phyloP scores from a whole-genome alignment of 768 basidiomycete genomes.

The Tremella yokohamensis region DNA sequence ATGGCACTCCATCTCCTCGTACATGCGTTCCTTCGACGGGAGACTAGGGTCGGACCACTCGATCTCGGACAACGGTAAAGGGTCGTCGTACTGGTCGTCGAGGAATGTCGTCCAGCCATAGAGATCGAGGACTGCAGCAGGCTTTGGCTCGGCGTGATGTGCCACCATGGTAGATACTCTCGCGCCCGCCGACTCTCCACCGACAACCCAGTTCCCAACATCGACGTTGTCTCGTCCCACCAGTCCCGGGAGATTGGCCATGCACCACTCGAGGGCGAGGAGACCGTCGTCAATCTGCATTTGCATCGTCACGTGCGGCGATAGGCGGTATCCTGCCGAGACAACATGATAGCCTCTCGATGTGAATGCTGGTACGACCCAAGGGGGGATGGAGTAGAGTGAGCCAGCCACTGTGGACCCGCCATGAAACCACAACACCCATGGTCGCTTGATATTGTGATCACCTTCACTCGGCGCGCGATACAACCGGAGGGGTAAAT shows the following conservation, averaged over 20 bases:
- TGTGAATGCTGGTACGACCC: neutral
- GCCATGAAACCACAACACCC: slow-evolving; percentile 3
- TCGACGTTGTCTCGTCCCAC: neutral
- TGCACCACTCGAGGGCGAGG: slow-evolving; percentile 6
- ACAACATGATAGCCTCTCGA: slow-evolving; percentile 8
- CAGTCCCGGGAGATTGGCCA: neutral
- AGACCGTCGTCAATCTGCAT: slow-evolving; percentile 4
- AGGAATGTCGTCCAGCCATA: slow-evolving; percentile 5
- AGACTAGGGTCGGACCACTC: too few relatives aligned
- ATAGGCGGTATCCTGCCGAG: slow-evolving; percentile 6
- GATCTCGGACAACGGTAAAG: too few relatives aligned
- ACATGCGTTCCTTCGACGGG: too few relatives aligned
- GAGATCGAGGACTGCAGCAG: neutral
- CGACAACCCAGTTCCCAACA: slow-evolving; percentile 1
- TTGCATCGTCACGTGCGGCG: slow-evolving; percentile 7
- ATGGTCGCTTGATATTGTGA: neutral
- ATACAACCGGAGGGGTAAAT: neutral
- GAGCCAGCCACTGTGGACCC: slow-evolving; percentile 2
- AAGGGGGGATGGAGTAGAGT: neutral
- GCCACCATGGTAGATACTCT: slow-evolving; percentile 1
- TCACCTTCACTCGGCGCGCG: neutral
- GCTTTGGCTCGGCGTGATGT: neutral
- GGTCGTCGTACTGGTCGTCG: neutral
- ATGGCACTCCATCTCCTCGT: too few relatives aligned
- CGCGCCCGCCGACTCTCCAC: slow-evolving; percentile 12